Evolutionary conservation across 768 basidiomycete genomes (phyloP), one percentile per base, ranked within the genome.

Genomic region (Lepiota brunneoincarnata): DNA sequence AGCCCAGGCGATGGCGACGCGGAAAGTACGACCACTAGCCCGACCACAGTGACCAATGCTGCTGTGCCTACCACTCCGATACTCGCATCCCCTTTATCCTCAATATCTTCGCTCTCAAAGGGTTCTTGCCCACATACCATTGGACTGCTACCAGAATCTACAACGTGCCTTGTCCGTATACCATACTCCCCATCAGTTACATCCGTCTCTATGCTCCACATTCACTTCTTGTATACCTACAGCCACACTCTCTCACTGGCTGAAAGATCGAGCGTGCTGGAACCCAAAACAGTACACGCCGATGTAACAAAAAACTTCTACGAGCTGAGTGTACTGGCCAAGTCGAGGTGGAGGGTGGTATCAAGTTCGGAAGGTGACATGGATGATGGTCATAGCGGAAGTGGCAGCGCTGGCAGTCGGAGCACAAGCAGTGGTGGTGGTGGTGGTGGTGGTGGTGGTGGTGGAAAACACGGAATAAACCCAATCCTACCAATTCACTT

Each of bases 291-390:
- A 26, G 63, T 79, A 12, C 70, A 75, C 45, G 62, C 59, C 21
- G 89, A 91, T 50, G 78, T 92, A 61, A 80, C 86, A 15, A 74
- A 69, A 40, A 91, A 83, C 62, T 91, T 78, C 62, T 76, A 88
- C 60, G 86, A 87, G 55, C 77, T 93, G 15, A 74, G 83, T 2
- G 76, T 89, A 24, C 79, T 92, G 9, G 77, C 83, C 2, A 68
- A 68, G 21, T 64, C 66, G 46, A 65, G 79, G 43, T 82, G 77
- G 77, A 74, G 73, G 56, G 69, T 81, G 43, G 74, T 46, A 47
- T 44, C 51, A 17, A 43, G 41, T 23, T 18, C 52, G 18, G 41
- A 52, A 9, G 31, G 23, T 21, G 41, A 31, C 31, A 31, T 31
- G 31, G 7, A 31, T 31, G 31, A 65, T 53, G 62, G 56, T 18